Conservation (phyloP, 148 eudicot genomes). For the Pharnaceum exiguum region DNA sequence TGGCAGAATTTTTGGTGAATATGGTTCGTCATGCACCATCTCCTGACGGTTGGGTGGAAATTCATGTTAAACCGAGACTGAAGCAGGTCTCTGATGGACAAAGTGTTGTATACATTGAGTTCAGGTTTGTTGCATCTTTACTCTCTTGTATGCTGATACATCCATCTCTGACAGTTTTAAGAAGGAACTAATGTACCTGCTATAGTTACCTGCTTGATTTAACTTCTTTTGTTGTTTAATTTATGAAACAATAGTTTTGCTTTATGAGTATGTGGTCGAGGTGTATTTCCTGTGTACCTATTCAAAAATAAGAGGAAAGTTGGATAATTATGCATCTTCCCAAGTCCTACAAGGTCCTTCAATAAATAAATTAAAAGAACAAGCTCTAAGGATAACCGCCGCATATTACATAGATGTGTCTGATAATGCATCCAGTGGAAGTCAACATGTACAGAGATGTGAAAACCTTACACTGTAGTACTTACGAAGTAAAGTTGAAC, state of each 20-base stretch:
- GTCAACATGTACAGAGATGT: too few relatives aligned
- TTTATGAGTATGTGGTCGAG: too few relatives aligned
- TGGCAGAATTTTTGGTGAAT: slow-evolving; percentile 70
- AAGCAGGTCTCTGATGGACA: slow-evolving; percentile 49
- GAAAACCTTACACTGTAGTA: too few relatives aligned
- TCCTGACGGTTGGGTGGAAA: slow-evolving; percentile 90
- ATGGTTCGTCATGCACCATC: slow-evolving; percentile 86
- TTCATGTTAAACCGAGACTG: slow-evolving; percentile 64
- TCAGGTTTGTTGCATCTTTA: slow-evolving; percentile 47
- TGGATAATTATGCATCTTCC: too few relatives aligned
- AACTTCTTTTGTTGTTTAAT: slow-evolving; percentile 2
- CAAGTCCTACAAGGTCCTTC: too few relatives aligned
- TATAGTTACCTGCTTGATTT: background rate
- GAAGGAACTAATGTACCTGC: background rate
- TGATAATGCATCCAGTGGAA: too few relatives aligned
- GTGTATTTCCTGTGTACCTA: too few relatives aligned
- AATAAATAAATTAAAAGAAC: too few relatives aligned
- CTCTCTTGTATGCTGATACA: background rate
- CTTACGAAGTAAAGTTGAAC: too few relatives aligned
- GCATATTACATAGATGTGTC: too few relatives aligned
- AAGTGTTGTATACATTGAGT: slow-evolving; percentile 48
- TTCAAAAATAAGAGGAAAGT: too few relatives aligned
- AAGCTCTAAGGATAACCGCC: too few relatives aligned
- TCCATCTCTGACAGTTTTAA: background rate
- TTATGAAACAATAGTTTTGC: background rate